These are phyloP conservation scores for Gnaphalium uliginosum DNA, from an alignment of 129 eudicot genomes.

Conservation along the genomic window DNA sequence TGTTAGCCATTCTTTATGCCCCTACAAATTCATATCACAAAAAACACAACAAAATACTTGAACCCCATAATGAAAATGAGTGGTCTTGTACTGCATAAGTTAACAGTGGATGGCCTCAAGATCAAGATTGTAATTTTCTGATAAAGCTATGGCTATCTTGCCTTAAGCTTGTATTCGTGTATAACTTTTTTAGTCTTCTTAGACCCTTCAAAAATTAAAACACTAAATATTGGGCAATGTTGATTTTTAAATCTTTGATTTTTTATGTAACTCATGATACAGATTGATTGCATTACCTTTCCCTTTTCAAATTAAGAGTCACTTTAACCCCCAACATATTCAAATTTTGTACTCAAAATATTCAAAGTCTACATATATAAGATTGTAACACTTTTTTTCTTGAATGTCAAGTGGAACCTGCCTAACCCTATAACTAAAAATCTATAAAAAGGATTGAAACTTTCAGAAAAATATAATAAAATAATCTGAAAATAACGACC, in stretches of 20 bases:
- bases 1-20: slow-evolving; percentile 85
- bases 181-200: neutral
- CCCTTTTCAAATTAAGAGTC: too few species aligned
- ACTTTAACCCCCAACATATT: too few species aligned
- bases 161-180: neutral
- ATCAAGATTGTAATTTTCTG: slow-evolving; percentile 15
- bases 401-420: slow-evolving; percentile 11
- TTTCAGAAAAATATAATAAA: neutral
- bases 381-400: neutral
- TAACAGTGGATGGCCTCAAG: neutral
- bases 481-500: neutral
- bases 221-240: neutral
- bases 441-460: neutral
- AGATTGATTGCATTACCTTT: too few species aligned
- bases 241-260: too few species aligned
- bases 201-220: neutral
- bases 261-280: neutral
- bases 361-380: neutral
- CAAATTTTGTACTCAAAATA: too few species aligned
- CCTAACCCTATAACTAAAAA: slow-evolving; percentile 2
- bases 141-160: neutral
- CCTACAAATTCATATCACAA: slow-evolving; percentile 44
- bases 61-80: neutral
- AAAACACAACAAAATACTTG: slow-evolving; percentile 3
- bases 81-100: neutral